These are phyloP conservation scores for Pichiaceae sp. DNA, from an alignment of 1,139 yeast species.

Conservation along the genomic window DNA sequence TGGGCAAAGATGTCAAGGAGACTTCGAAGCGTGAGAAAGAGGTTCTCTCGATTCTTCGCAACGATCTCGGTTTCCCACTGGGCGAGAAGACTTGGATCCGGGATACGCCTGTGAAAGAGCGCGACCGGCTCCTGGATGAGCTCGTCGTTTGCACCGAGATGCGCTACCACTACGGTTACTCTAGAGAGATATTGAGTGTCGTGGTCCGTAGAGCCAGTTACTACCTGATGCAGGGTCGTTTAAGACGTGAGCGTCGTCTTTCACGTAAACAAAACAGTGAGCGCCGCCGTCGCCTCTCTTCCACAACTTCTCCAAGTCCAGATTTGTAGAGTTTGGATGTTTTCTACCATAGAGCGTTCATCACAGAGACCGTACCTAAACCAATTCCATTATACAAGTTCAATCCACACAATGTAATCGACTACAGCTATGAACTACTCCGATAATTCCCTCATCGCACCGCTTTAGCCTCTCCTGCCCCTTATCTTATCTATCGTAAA, in stretches of 20 bases:
- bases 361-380: too few relatives aligned
- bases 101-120: constrained; percentile 50
- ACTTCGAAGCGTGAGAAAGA: constrained; percentile 54
- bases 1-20: constrained; percentile 43
- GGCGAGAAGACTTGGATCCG: constrained; percentile 80
- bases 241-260: constrained; percentile 58
- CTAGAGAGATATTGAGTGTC: constrained; percentile 49
- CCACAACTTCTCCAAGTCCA: not conserved
- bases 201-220: constrained; percentile 74
- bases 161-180: constrained; percentile 44
- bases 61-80: constrained; percentile 54
- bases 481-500: too few relatives aligned
- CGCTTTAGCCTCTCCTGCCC: too few relatives aligned
- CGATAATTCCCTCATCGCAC: too few relatives aligned
- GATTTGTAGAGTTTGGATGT: too few relatives aligned
- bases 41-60: constrained; percentile 47
- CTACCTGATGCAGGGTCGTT: constrained; percentile 70
- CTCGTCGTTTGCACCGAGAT: constrained; percentile 38
- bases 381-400: not conserved
- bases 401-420: not conserved
- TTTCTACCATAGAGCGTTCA: too few relatives aligned
- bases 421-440: too few relatives aligned
- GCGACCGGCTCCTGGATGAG: constrained; percentile 41
- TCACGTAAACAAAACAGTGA: constrained; percentile 24
- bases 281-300: constrained; percentile 25